Percentiles rank a stretch among this genome's conserved stretches.
Evolutionary conservation across 345 rosid species (phyloP).

Genomic region (Fremontodendron californicum): DNA sequence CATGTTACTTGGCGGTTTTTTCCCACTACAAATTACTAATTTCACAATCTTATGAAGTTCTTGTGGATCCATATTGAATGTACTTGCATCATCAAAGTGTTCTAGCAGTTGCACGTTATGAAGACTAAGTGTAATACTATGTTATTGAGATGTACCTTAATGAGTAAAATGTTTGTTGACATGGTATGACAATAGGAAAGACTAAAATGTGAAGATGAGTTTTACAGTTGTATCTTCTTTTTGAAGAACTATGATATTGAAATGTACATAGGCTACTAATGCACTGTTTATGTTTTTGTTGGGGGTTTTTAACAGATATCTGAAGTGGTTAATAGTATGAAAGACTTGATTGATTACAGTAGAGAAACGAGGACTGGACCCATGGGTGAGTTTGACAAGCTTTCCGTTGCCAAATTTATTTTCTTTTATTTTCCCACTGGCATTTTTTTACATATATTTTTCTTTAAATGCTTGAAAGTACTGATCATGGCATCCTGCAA

Average conservation of each 20-base stretch:
- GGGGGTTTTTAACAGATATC: conserved; percentile 55
- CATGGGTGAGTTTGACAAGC: conserved; percentile 59
- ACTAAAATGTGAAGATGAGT: background rate
- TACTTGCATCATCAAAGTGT: background rate
- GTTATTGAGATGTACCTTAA: background rate
- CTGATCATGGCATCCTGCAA: background rate
- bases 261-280: background rate
- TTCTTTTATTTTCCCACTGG: too few species aligned
- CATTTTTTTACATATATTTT: background rate
- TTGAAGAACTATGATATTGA: background rate
- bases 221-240: background rate
- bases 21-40: background rate
- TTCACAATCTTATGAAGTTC: background rate
- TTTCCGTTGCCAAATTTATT: background rate
- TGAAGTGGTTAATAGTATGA: conserved; percentile 98
- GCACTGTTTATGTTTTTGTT: background rate
- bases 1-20: background rate
- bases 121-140: background rate
- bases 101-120: background rate
- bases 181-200: background rate
- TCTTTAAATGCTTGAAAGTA: background rate
- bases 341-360: conserved; percentile 97
- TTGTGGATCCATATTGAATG: background rate
- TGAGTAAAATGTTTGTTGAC: background rate
- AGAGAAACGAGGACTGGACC: conserved; percentile 87